These are phyloP conservation scores for Salvia sclarea DNA, from an alignment of 305 asterid species.

Conservation along the genomic window DNA sequence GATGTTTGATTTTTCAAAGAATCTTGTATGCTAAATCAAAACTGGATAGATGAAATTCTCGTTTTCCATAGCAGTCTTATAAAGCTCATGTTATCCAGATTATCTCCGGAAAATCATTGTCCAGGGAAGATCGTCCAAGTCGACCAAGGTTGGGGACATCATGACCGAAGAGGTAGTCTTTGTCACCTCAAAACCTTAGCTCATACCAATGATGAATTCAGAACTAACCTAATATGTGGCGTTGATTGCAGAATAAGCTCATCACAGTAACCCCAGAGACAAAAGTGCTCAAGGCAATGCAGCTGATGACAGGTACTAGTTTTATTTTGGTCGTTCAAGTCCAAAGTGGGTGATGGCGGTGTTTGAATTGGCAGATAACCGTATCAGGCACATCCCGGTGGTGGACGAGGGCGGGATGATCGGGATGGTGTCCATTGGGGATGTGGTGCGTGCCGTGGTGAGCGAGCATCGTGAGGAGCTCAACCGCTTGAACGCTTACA, in stretches of 20 bases:
- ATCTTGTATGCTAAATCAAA: neutral
- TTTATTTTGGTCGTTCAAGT: neutral
- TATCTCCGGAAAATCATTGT: conserved; percentile 96
- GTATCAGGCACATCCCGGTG: conserved; percentile 97
- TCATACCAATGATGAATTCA: neutral
- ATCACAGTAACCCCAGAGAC: conserved; percentile 90
- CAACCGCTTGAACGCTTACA: conserved; percentile 81
- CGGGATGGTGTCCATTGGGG: conserved; percentile 98
- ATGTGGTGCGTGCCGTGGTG: conserved; percentile 97
- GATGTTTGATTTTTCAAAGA: neutral
- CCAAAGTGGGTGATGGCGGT: neutral
- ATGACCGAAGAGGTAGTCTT: conserved; percentile 92
- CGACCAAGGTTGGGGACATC: conserved; percentile 96
- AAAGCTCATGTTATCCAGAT: conserved; percentile 47
- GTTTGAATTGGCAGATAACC: conserved; percentile 62
- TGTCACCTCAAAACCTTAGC: neutral
- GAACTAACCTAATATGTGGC: neutral
- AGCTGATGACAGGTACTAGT: conserved; percentile 84
- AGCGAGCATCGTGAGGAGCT: conserved; percentile 88
- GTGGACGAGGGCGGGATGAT: conserved; percentile 69
- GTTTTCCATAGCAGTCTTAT: neutral
- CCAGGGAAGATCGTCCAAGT: conserved; percentile 96
- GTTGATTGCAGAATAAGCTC: conserved; percentile 77
- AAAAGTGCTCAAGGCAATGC: conserved; percentile 95
- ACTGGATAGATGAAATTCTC: neutral